Percentiles rank a stretch among this genome's conserved stretches.
Evolutionary conservation across 805 yeast species (phyloP).

Genomic region (Hanseniaspora mollemarum): DNA sequence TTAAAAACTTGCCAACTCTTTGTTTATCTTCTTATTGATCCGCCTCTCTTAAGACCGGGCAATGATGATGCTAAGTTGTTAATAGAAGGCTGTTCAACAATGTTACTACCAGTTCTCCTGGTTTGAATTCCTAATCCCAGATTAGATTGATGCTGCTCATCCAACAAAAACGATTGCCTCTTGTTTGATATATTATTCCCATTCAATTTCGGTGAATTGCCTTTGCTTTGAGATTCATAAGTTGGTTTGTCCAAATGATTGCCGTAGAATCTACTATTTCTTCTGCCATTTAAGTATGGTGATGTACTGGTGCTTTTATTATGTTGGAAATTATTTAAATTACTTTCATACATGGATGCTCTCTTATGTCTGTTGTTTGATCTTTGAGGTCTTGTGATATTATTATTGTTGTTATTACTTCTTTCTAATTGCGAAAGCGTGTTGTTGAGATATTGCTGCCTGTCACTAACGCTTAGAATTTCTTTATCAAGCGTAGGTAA

Average conservation of each 20-base stretch:
- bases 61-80: neutral
- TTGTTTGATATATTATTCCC: neutral
- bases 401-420: neutral
- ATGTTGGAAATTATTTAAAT: neutral
- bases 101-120: neutral
- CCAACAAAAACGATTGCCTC: conserved; percentile 9
- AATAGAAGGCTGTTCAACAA: neutral
- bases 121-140: neutral
- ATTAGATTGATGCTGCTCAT: neutral
- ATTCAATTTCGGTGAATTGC: neutral
- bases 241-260: neutral
- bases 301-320: neutral
- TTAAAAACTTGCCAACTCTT: too few relatives aligned
- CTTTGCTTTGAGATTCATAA: neutral
- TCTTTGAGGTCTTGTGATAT: neutral
- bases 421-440: neutral
- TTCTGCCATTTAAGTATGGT: conserved; percentile 1
- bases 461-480: neutral
- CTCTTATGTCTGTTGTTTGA: neutral
- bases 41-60: conserved; percentile 6
- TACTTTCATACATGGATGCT: neutral
- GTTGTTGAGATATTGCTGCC: conserved; percentile 3
- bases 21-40: conserved; percentile 7
- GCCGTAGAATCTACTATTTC: conserved; percentile 13
- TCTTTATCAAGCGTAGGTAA: neutral